Conservation (phyloP, 2,329 filamentous ascomycete species). For the Arachnomyces sp. region DNA sequence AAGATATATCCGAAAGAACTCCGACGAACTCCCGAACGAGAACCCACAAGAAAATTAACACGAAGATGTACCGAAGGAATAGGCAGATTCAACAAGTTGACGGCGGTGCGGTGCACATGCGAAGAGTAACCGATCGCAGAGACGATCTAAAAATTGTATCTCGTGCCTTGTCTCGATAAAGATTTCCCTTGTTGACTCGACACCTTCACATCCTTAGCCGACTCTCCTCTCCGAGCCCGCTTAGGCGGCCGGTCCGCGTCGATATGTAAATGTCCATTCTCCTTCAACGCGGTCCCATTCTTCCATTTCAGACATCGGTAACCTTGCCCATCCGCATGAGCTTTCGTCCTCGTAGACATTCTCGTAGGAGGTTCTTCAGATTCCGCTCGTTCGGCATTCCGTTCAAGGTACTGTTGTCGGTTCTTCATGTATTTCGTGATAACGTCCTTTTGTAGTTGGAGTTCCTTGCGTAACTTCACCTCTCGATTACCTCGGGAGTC, state of each 20-base stretch:
- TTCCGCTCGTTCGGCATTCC: conserved; percentile 36
- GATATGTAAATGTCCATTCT: conserved; percentile 53
- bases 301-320: conserved; percentile 59
- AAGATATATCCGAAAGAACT: no score
- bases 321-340: conserved; percentile 47
- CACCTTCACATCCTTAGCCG: conserved; percentile 31
- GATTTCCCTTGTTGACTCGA: conserved; percentile 43
- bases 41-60: no score
- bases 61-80: no score
- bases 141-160: conserved; percentile 36
- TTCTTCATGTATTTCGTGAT: conserved; percentile 75
- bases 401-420: conserved; percentile 61
- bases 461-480: conserved; percentile 77
- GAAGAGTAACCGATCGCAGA: no score
- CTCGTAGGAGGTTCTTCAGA: conserved; percentile 44
- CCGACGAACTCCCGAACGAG: no score
- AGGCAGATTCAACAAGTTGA: no score
- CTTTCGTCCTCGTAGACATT: conserved; percentile 58
- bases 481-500: conserved; percentile 83
- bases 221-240: conserved; percentile 38
- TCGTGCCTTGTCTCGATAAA: conserved; percentile 43
- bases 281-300: conserved; percentile 53
- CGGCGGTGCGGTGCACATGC: no score
- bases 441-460: conserved; percentile 65
- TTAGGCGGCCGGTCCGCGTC: conserved; percentile 49